Base-by-base conservation (phyloP, 2,329 filamentous ascomycete genomes). In the Septoria linicola region DNA sequence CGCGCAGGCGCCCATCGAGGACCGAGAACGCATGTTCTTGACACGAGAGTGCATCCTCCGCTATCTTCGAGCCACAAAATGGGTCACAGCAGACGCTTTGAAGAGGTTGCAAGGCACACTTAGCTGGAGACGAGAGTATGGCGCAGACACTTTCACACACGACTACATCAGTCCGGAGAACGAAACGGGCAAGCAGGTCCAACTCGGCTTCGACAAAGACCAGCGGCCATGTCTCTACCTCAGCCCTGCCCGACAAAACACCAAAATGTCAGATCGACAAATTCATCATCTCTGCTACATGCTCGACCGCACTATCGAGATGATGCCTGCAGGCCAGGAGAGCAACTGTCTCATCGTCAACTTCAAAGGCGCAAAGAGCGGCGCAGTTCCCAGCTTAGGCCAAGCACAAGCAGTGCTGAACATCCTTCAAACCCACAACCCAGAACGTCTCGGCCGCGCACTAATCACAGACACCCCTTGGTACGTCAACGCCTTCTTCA, bases 251-350 rank as follows among this genome's bases (percentile, higher is more conserved):
- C 84, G 86, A 60, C 93, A 99, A 74, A 99, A 99, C 76, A 97
- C 93, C 1, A 85, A 95, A 61, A 80, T 84, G 50, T 87, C 84
- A 55, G 88, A 90, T 31, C 81, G 89, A 62, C 93, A 97, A 73
- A 84, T 96, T 49, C 85, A 99, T 72, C 91, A 97, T 69, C 76
- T 99, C 54, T 90, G 96, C 45, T 99, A 87, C 75, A 96, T 97
- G 91, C 74, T 97, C 35, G 93, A 99, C 76, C 81, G 89, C 31
- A 84, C 88, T 27, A 82, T 96, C 59, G 91, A 96, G 63, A 73
- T 97, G 56, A 90, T 95, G 82, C 85, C 87, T 0, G 79, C 91
- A 0, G 87, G 87, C 11, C 89, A 95, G 68, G 93, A 97, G 74
- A 93, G 83, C 41, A 72, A 96, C 52, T 87, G 88, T 36, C 78